Conservation (phyloP, 1,139 yeast genomes). For the Chernovozyma aurita region DNA sequence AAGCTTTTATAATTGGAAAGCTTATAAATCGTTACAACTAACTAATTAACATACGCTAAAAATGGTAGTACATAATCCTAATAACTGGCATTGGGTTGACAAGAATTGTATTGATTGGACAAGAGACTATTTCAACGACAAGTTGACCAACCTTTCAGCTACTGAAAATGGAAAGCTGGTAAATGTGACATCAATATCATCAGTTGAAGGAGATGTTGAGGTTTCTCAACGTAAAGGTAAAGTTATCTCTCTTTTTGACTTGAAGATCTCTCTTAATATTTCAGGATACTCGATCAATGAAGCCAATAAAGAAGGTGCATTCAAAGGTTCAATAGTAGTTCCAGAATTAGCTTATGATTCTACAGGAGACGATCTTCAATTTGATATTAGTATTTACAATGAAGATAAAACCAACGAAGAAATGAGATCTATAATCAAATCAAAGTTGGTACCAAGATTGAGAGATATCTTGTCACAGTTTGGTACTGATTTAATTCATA, state of each 20-base stretch:
- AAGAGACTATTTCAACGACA: conserved; percentile 62
- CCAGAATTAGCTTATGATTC: conserved; percentile 98
- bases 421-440: conserved; percentile 50
- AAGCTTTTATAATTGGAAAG: too few relatives aligned
- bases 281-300: conserved; percentile 32
- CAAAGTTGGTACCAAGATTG: conserved; percentile 63
- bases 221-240: conserved; percentile 97
- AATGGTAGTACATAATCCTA: conserved; percentile 50
- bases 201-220: conserved; percentile 92
- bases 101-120: conserved; percentile 95
- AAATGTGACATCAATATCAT: conserved; percentile 50
- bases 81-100: conserved; percentile 94
- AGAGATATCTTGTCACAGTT: conserved; percentile 57
- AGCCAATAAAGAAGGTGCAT: conserved; percentile 26
- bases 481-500: conserved; percentile 70
- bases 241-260: conserved; percentile 85
- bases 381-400: conserved; percentile 65
- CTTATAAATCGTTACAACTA: too few relatives aligned
- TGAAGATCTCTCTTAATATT: conserved; percentile 61
- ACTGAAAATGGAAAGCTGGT: conserved; percentile 33
- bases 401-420: conserved; percentile 53
- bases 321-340: conserved; percentile 67
- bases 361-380: conserved; percentile 78
- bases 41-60: too few relatives aligned
- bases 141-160: conserved; percentile 48